A percentile compares a stretch with the other conserved stretches of the same genome.
phyloP scores from a whole-genome alignment of 1,139 yeast genomes.

The Magnusiomyces starmeri region DNA sequence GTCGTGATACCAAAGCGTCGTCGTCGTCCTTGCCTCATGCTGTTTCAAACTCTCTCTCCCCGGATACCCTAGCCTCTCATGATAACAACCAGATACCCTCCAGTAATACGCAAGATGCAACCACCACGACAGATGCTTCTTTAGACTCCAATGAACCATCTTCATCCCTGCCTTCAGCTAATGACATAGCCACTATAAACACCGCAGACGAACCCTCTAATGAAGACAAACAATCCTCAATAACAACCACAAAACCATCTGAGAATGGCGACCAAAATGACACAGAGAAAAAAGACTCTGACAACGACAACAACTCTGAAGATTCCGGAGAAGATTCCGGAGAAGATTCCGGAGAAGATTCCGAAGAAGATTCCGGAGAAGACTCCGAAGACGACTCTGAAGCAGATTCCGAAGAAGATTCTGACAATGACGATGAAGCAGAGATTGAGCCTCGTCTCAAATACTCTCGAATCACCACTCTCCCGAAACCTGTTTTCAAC shows the following conservation, averaged over 20 bases:
- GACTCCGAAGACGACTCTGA: conserved; percentile 13
- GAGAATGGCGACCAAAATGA: conserved; percentile 3
- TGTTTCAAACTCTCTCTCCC: no score
- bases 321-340: conserved; percentile 17
- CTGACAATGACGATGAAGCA: conserved; percentile 39
- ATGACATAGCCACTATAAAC: no score
- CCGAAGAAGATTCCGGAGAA: conserved; percentile 24
- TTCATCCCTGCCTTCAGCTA: not conserved
- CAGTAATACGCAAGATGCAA: not conserved
- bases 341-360: conserved; percentile 22
- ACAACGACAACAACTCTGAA: conserved; percentile 8
- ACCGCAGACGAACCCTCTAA: not conserved
- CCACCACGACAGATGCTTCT: not conserved
- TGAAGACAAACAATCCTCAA: not conserved
- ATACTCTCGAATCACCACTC: conserved; percentile 56
- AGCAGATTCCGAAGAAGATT: conserved; percentile 24
- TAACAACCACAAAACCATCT: not conserved
- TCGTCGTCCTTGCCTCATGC: no score
- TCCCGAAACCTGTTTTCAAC: conserved; percentile 61
- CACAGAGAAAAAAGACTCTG: conserved; percentile 10
- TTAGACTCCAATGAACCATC: not conserved
- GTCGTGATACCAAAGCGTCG: no score
- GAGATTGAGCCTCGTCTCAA: conserved; percentile 69
- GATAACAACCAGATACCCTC: no score
- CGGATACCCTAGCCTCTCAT: no score